Conservation (phyloP, 176 grass and related monocot genomes). For the Neostapfia colusana region DNA sequence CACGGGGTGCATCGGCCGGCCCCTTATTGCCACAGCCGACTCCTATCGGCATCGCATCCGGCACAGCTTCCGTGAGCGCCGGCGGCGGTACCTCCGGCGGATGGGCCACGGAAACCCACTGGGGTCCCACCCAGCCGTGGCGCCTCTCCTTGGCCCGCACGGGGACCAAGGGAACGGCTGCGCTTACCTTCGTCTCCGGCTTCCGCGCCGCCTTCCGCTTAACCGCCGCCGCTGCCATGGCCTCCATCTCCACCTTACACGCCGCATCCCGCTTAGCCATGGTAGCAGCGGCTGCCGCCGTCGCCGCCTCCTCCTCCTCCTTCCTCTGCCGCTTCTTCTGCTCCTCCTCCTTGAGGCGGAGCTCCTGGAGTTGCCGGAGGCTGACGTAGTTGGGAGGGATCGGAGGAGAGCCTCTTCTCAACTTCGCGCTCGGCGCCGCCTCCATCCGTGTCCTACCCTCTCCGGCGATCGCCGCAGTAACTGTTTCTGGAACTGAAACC, state of each 20-base stretch:
- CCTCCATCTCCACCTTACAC: background rate
- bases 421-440: conserved; percentile 15
- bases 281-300: no score
- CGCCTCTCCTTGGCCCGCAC: conserved; percentile 5
- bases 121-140: background rate
- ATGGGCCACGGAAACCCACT: conserved; percentile 24
- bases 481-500: background rate
- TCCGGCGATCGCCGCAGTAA: conserved; percentile 31
- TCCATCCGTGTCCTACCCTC: conserved; percentile 32
- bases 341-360: conserved; percentile 43
- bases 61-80: background rate
- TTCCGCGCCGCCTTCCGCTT: background rate
- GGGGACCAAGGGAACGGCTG: background rate
- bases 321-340: conserved; percentile 18
- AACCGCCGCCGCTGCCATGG: background rate
- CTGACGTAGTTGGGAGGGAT: conserved; percentile 58
- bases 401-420: conserved; percentile 23
- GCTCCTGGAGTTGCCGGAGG: conserved; percentile 46
- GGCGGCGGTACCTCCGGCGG: background rate
- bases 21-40: background rate
- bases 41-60: background rate
- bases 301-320: no score
- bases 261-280: no score
- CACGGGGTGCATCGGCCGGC: background rate
- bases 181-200: background rate